phyloP scores from a whole-genome alignment of 169 alveolate species.

The Nephromyces sp. region DNA sequence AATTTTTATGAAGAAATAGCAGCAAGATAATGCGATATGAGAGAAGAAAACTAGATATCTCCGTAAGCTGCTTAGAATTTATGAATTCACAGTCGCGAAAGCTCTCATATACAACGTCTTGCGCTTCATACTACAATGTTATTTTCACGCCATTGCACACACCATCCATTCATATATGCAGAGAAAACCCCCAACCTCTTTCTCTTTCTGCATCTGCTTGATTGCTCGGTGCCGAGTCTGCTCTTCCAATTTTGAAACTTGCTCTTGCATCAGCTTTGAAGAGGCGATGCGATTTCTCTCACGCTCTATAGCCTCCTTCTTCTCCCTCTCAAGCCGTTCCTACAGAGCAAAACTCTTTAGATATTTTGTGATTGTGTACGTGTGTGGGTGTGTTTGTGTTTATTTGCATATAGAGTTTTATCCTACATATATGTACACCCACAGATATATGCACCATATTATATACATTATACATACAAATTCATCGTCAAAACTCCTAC shows the following conservation, averaged over 20 bases:
- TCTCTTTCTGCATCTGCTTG: conserved; percentile 33
- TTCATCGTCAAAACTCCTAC: too few relatives aligned
- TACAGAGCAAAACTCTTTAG: background rate
- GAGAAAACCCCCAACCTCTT: conserved; percentile 29
- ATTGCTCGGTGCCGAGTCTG: conserved; percentile 36
- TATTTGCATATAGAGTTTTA: too few relatives aligned
- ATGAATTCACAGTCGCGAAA: background rate
- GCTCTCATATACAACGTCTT: background rate
- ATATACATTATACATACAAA: too few relatives aligned
- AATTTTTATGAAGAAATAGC: background rate
- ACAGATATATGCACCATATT: too few relatives aligned
- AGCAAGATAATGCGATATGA: background rate
- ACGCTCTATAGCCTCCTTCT: conserved; percentile 45
- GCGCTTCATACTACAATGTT: background rate
- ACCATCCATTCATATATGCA: too few relatives aligned
- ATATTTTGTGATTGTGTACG: too few relatives aligned
- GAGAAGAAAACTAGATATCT: background rate
- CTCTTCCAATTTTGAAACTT: conserved; percentile 42
- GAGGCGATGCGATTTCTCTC: conserved; percentile 39
- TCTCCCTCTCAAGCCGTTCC: conserved; percentile 40
- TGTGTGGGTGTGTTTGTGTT: too few relatives aligned
- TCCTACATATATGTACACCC: too few relatives aligned
- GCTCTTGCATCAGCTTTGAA: conserved; percentile 44
- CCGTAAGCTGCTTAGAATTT: background rate
- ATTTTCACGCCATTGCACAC: background rate